phyloP scores from a whole-genome alignment of 179 eudicot genomes.

The Beta corolliflora region DNA sequence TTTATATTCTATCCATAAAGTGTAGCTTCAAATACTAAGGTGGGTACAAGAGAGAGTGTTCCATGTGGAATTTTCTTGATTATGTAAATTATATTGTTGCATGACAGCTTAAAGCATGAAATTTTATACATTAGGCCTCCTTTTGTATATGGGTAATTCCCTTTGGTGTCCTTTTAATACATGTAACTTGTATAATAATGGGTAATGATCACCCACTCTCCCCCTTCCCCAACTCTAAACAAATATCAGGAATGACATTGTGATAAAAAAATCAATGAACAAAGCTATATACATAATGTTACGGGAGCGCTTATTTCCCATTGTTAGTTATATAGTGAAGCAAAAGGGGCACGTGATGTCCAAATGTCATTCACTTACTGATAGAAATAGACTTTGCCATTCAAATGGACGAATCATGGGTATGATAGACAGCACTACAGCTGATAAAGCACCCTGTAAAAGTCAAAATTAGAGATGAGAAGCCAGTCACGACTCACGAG shows the following conservation, averaged over 20 bases:
- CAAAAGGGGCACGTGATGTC: not conserved
- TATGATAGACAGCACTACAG: slow-evolving; percentile 67
- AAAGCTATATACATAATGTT: not conserved
- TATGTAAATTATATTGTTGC: not conserved
- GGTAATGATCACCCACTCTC: not conserved
- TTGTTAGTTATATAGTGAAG: not conserved
- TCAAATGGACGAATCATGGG: slow-evolving; percentile 95
- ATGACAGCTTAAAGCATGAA: not conserved
- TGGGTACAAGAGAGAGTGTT: too few species aligned
- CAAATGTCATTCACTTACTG: slow-evolving; percentile 47
- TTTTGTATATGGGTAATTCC: not conserved
- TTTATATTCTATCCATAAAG: too few species aligned
- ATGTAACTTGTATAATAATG: not conserved
- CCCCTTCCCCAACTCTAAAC: not conserved
- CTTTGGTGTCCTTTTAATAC: not conserved
- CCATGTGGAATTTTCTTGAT: not conserved
- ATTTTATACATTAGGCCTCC: not conserved
- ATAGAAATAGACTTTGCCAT: slow-evolving; percentile 96
- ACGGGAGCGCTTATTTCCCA: not conserved
- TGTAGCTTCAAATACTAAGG: too few species aligned
- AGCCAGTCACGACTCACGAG: not conserved
- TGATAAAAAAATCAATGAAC: not conserved
- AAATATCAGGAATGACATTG: not conserved
- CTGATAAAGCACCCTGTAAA: slow-evolving; percentile 75
- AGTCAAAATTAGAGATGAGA: slow-evolving; percentile 18